Evolutionary conservation across 345 rosid genomes (phyloP), one percentile per base, ranked within the genome.

Genomic region (Fremontodendron californicum): DNA sequence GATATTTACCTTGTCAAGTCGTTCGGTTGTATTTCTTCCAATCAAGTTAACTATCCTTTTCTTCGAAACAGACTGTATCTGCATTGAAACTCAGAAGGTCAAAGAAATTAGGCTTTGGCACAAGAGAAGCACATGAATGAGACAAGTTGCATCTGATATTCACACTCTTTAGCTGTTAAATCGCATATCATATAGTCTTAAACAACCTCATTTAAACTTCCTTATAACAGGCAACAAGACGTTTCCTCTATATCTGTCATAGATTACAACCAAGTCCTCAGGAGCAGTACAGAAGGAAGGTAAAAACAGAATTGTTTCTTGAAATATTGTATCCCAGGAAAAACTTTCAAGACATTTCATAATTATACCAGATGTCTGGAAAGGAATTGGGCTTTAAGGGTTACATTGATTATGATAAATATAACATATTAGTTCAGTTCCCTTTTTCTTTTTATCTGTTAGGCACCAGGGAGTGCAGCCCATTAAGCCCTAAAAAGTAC

Each of bases 1-100:
- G 45, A 60, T 12, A 46, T 13, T 83, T 75, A 89, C 93, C 87
- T 82, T 71, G 70, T 89, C 93, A 52, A 85, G 82, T 61, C 83
- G 79, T 80, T 87, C 93, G 63, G 81, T 82, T 62, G 89, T 78
- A 84, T 89, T 89, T 77, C 91, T 86, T 71, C 93, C 93, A 69
- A 88, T 86, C 85, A 89, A 68, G 45, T 85, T 81, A 79, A 89
- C 64, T 58, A 86, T 79, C 83, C 86, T 84, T 70, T 84, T 82
- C 83, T 89, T 83, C 33, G 89, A 76, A 68, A 85, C 81, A 68
- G 77, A 78, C 29, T 80, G 78, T 81, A 89, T 83, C 93, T 87
- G 80, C 76, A 77, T 42, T 52, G 31, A 71, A 43, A 71, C 49
- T 57, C 78, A 60, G 62, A 40, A 35, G 37, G 76, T 72, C 42